Evolutionary conservation across 2,329 filamentous ascomycete species (phyloP), one percentile per base, ranked within the genome.

Genomic region (Keithomyces neogunnii): DNA sequence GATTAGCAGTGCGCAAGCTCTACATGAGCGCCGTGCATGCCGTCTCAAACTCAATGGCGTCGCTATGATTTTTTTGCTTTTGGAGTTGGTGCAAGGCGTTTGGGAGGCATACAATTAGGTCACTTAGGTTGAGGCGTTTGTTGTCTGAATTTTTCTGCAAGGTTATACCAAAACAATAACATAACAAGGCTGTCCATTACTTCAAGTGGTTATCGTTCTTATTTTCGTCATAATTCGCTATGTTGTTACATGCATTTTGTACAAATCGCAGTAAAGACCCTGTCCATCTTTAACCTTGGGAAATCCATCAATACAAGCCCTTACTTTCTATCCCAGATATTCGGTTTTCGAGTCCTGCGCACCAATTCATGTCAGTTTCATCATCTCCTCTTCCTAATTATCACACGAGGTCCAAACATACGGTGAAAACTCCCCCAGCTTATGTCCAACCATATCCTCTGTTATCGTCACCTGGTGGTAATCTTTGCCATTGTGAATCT

Each of bases 381-480:
- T 13, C 39, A 42, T 42, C n/a, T 5, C 10, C n/a, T 42, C 44
- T 35, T 7, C 45, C 19, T 29, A 35, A n/a, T 7, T 26, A 48
- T 11, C 9, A 5, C 26, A 31, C 2, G 33, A 50, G 45, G 35
- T 31, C 13, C 28, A 43, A 47, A 82, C 89, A 63, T 80, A 96
- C 90, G 82, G 75, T 56, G 89, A 84, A 68, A 96, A 96, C 72
- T 96, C 91, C 61, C 91, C 91, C 59, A 96, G 77, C 73, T 96
- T 96, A 70, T 93, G 87, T 50, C 91, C 91, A 47, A 96, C 91
- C 91, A 96, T 96, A 63, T 96, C 88, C 67, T 96, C 91, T 13
- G 90, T 95, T 56, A 96, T 87, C 58, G 77, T 78, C 50, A 96
- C 78, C 59, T 93, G 88, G 60, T 85, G 73, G 69, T 96, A 96